These are phyloP conservation scores for Melaleuca quinquenervia DNA, from an alignment of 345 rosid genomes.

Conservation along the genomic window DNA sequence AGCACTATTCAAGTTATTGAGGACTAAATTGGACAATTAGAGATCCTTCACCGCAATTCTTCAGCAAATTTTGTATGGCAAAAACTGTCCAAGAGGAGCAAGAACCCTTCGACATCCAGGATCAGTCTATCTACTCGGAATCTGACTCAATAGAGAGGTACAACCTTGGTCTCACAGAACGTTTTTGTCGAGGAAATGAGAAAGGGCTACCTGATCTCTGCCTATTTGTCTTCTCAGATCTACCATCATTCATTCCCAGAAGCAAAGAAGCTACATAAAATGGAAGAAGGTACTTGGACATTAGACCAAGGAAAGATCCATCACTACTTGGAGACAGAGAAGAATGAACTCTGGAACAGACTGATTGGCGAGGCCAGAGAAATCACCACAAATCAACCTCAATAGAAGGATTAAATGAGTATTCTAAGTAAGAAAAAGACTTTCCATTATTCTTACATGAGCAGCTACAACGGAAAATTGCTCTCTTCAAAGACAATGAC, in stretches of 20 bases:
- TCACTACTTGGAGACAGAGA: background rate
- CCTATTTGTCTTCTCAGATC: slow-evolving; percentile 56
- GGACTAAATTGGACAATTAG: background rate
- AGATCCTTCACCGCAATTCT: background rate
- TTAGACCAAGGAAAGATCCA: background rate
- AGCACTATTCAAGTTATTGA: background rate
- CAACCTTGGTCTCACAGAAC: slow-evolving; percentile 70
- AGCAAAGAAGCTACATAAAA: slow-evolving; percentile 68
- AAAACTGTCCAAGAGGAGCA: background rate
- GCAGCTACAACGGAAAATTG: background rate
- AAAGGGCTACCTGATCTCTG: slow-evolving; percentile 65
- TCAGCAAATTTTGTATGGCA: background rate
- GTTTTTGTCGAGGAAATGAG: slow-evolving; percentile 78
- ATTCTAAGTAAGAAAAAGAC: background rate
- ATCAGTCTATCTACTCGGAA: slow-evolving; percentile 36
- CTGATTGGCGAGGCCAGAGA: background rate
- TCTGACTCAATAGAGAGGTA: slow-evolving; percentile 76
- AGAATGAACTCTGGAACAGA: background rate
- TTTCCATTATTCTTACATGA: background rate
- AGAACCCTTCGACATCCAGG: background rate
- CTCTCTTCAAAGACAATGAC: background rate
- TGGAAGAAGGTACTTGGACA: background rate
- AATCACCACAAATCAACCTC: background rate
- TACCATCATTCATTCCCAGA: slow-evolving; percentile 62
- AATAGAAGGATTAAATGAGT: background rate